Conservation (phyloP, 108 stramenopile genomes). For the Bacterosira constricta region DNA sequence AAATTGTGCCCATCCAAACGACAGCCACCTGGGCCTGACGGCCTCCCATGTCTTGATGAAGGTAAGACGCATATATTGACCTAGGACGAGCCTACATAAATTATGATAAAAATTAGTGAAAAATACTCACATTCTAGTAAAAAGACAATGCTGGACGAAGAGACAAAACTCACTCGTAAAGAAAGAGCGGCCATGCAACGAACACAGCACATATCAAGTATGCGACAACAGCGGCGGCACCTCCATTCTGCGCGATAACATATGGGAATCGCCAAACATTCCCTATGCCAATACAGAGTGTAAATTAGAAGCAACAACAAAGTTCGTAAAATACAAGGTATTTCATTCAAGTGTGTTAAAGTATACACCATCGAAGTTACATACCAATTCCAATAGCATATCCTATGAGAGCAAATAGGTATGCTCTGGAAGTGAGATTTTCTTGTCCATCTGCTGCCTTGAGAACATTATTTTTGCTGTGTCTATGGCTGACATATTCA, state of each 20-base stretch:
- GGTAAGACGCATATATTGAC: background rate
- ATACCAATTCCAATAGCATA: too few species aligned
- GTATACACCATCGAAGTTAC: too few species aligned
- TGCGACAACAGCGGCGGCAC: background rate
- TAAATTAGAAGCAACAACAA: too few species aligned
- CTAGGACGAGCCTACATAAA: background rate
- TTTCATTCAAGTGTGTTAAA: too few species aligned
- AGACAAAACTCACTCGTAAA: too few species aligned
- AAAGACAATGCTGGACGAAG: too few species aligned
- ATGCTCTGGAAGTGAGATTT: background rate
- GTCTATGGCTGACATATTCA: background rate
- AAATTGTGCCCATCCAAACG: background rate
- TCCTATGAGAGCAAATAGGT: conserved; percentile 3
- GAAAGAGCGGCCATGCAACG: background rate
- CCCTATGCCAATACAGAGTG: conserved; percentile 6
- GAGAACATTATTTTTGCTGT: background rate
- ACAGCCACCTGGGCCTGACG: background rate
- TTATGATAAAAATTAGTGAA: too few species aligned
- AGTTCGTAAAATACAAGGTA: too few species aligned
- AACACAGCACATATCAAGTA: conserved; percentile 1
- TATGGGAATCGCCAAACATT: conserved; percentile 7
- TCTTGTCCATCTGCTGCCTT: background rate
- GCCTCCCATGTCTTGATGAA: background rate
- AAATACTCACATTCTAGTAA: too few species aligned
- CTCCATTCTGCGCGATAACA: conserved; percentile 2